Conservation (phyloP, 2,329 filamentous ascomycete genomes). For the Arthrobotrys musiformis region DNA sequence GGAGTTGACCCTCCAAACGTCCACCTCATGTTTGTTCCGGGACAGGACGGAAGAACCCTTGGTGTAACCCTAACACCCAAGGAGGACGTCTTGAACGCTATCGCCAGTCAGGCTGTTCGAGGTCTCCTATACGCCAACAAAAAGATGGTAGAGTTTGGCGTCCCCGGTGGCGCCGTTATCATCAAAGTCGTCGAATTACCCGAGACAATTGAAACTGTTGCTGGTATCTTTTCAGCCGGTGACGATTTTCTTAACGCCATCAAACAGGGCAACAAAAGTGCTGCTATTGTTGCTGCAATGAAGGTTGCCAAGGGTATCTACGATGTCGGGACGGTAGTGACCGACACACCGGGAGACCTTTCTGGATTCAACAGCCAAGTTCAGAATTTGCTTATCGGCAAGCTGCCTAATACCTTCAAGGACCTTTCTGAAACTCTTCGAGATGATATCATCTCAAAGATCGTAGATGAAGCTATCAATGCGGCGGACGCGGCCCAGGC, state of each 20-base stretch:
- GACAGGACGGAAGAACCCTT: neutral
- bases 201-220: conserved; percentile 9
- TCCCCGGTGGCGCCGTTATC: neutral
- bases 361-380: neutral
- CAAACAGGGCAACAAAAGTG: neutral
- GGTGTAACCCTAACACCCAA: conserved; percentile 4
- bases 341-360: neutral
- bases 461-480: neutral
- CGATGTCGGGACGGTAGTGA: neutral
- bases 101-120: neutral
- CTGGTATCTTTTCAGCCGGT: neutral
- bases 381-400: neutral
- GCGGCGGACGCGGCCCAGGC: neutral
- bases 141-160: neutral
- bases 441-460: neutral
- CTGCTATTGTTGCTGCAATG: neutral
- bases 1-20: conserved; percentile 8
- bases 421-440: neutral
- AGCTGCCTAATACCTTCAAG: neutral
- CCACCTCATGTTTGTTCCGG: conserved; percentile 12
- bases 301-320: neutral
- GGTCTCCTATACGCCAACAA: conserved; percentile 19
- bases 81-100: neutral
- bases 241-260: neutral
- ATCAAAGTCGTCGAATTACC: conserved; percentile 3